Evolutionary conservation across 371 early-diverging fungal species (phyloP), one percentile per base, ranked within the genome.

Genomic region (Mucor plumbeus): DNA sequence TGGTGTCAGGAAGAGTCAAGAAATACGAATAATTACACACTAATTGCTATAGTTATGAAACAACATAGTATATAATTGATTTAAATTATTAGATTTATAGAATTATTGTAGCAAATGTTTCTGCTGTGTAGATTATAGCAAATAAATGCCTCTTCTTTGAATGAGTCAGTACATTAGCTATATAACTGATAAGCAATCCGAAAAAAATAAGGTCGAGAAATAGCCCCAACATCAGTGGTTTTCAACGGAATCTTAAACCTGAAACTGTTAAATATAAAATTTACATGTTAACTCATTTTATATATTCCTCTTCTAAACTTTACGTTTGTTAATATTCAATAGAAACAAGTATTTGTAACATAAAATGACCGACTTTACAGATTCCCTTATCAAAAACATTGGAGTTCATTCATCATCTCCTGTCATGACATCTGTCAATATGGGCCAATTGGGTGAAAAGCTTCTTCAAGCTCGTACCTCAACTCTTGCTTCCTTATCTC

Each of bases 331-430:
- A 63, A 26, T 7, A 38, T 19, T 26, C 3, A 26, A 26, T 26
- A 26, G 26, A 26, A 26, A 26, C 26, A 26, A 26, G 26, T 26
- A 26, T 26, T 26, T 3, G 3, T 3, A 26, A 63, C 8, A 39
- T n/a, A 54, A 31, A n/a, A 65, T 65, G 65, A 11, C 65, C 59
- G 58, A 65, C 33, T 65, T 65, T 36, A 65, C 59, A 65, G 65
- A 65, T 33, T 48, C 65, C 17, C 59, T 65, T n/a, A 65, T 65
- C 26, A 65, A 58, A 39, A 65, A 65, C 39, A 59, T 65, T 38
- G 65, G 59, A 48, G 59, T 11, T 6, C 59, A 65, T 17, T 58
- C 65, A 47, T 43, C 65, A 5, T 55, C 54, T 13, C 59, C 65
- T 7, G 40, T 38, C 13, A 65, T 48, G 59, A 40, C 65, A 15